Base-by-base conservation (phyloP, 495 filamentous ascomycete genomes). In the Cudoniella acicularis region DNA sequence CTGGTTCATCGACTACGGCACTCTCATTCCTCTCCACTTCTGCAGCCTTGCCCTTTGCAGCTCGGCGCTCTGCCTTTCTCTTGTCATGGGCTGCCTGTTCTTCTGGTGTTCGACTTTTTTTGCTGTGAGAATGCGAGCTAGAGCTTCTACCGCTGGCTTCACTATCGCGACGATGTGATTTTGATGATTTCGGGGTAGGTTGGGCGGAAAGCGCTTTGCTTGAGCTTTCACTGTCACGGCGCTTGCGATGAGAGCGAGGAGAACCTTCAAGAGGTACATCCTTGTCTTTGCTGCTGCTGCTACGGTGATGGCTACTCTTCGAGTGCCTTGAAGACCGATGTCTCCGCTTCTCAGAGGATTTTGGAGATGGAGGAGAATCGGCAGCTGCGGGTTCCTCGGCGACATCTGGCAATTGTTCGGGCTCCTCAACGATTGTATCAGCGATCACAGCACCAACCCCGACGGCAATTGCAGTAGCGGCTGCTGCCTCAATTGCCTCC, bases 11-110 rank as follows among this genome's bases (percentile, higher is more conserved):
- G 16, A 21, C 55, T 30, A 63, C 62, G 9, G 60, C 59, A 30
- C 30, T 59, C n/a, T n/a, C n/a, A n/a, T n/a, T n/a, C n/a, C n/a
- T n/a, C n/a, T n/a, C n/a, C n/a, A n/a, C n/a, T n/a, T n/a, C n/a
- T n/a, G n/a, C n/a, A n/a, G n/a, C n/a, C n/a, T n/a, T n/a, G n/a
- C n/a, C 49, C 53, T 61, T 48, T 43, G 60, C 52, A 25, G 56
- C 56, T 40, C 49, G 41, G 13, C 59, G 40, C 40, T 59, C 61
- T 41, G 26, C 64, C 43, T 69, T 69, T 25, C 67, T 54, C 52
- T 57, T 56, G 9, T 69, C 67, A 24, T 67, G 67, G 13, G 67
- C 67, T 17, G 47, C 56, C 59, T 69, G 67, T 42, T 69, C 67
- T 46, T 69, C 67, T 16, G 67, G 64, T 9, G 67, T 67, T 24